These are phyloP conservation scores for Sextonia rubra DNA, from an alignment of 164 flowering plant genomes.

Conservation along the genomic window DNA sequence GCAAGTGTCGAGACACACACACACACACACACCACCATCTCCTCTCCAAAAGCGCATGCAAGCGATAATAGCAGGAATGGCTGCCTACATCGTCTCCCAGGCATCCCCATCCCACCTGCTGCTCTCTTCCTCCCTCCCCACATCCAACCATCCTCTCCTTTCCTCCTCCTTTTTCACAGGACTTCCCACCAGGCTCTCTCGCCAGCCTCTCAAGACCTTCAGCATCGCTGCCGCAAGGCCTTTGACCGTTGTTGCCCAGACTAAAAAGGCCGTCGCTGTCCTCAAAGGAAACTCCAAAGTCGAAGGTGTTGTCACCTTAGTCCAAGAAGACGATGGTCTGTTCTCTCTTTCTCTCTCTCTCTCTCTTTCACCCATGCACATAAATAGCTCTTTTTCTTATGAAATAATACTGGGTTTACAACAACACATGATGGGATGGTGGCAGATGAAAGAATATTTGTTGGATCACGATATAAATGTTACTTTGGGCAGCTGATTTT, in stretches of 20 bases:
- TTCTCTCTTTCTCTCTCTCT: background rate
- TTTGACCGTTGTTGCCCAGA: slow-evolving; percentile 48
- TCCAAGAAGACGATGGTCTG: slow-evolving; percentile 69
- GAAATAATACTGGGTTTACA: background rate
- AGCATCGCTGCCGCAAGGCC: slow-evolving; percentile 22
- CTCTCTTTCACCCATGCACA: background rate
- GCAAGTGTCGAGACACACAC: too few relatives aligned
- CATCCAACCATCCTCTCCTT: slow-evolving; percentile 17
- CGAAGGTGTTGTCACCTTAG: slow-evolving; percentile 79
- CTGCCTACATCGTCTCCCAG: slow-evolving; percentile 40
- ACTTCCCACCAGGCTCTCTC: slow-evolving; percentile 25
- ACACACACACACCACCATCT: too few relatives aligned
- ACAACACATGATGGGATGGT: background rate
- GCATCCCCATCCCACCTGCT: slow-evolving; percentile 20
- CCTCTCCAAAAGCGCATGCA: background rate
- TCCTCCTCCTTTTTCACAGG: slow-evolving; percentile 43
- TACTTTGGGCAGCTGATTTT: background rate
- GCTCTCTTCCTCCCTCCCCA: slow-evolving; percentile 18
- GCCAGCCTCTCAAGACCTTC: slow-evolving; percentile 18
- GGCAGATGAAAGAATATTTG: too few relatives aligned
- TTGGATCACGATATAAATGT: background rate
- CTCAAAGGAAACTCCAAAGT: slow-evolving; percentile 69
- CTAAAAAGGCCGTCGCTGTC: slow-evolving; percentile 86
- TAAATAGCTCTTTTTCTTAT: background rate
- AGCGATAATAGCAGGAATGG: slow-evolving; percentile 22